Conservation (phyloP, 73 alveolate genomes). For the Uronychia setigera region DNA sequence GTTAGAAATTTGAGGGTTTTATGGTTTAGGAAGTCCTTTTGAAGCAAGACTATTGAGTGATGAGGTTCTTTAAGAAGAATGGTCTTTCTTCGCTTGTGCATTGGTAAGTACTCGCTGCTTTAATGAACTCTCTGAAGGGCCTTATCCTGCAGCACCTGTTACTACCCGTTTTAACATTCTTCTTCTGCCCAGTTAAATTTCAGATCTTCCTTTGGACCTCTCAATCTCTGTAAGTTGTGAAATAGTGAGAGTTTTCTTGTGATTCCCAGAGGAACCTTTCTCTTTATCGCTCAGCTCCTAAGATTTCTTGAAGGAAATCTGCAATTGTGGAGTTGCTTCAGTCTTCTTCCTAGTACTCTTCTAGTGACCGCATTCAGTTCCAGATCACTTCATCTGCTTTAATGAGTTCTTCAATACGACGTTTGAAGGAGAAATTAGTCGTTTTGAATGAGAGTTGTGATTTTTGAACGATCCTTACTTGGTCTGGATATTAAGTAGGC, state of each 20-base stretch:
- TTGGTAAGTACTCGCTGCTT: too few relatives aligned
- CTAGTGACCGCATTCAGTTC: neutral
- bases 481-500: neutral
- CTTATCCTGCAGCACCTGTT: neutral
- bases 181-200: neutral
- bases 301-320: neutral
- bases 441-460: too few relatives aligned
- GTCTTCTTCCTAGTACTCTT: too few relatives aligned
- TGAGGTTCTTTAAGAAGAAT: too few relatives aligned
- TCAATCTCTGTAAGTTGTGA: neutral
- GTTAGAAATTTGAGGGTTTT: too few relatives aligned
- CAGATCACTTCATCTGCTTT: neutral
- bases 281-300: neutral
- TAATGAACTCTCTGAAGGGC: too few relatives aligned
- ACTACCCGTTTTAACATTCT: neutral
- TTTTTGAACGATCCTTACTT: too few relatives aligned
- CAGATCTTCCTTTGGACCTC: neutral
- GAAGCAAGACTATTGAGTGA: too few relatives aligned
- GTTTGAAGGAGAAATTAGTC: conserved; percentile 3
- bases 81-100: too few relatives aligned
- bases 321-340: too few relatives aligned
- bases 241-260: neutral
- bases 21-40: too few relatives aligned
- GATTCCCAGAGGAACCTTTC: neutral
- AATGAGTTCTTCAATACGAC: neutral